Evolutionary conservation across 2,329 filamentous ascomycete species (phyloP).

Genomic region (Xylaria sp.): DNA sequence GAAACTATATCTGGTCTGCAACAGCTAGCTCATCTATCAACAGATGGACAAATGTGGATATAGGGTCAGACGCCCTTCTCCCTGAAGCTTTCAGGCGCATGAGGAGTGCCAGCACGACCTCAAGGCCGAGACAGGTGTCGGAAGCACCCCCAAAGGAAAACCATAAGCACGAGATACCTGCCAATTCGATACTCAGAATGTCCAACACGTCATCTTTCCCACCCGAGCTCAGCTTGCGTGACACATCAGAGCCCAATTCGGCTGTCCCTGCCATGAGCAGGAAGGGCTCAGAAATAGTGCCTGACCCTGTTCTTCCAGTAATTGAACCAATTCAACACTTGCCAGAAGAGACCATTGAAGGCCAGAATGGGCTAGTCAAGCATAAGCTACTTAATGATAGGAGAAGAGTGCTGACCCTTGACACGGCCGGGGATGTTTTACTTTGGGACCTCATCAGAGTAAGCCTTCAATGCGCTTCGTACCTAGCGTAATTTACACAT

Average conservation of each 20-base stretch:
- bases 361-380: conserved; percentile 93
- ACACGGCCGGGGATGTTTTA: conserved; percentile 92
- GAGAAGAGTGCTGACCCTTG: conserved; percentile 84
- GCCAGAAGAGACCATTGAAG: conserved; percentile 85
- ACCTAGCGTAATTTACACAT: not conserved
- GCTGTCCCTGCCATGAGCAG: conserved; percentile 50
- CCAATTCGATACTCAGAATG: conserved; percentile 78
- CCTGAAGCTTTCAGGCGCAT: conserved; percentile 59
- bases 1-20: conserved; percentile 86
- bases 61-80: conserved; percentile 71
- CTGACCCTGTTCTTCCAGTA: conserved; percentile 53
- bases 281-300: conserved; percentile 63
- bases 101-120: conserved; percentile 47
- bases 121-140: conserved; percentile 46
- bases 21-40: conserved; percentile 92
- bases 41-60: conserved; percentile 87
- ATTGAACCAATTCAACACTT: conserved; percentile 69
- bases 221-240: conserved; percentile 49
- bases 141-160: conserved; percentile 42
- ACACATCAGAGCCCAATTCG: conserved; percentile 60
- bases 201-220: conserved; percentile 85
- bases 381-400: conserved; percentile 90
- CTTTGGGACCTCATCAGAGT: conserved; percentile 93
- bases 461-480: conserved; percentile 33
- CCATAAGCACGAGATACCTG: conserved; percentile 70